These are phyloP conservation scores for Irpex sp. DNA, from an alignment of 1,284 basidiomycete genomes.

Conservation along the genomic window DNA sequence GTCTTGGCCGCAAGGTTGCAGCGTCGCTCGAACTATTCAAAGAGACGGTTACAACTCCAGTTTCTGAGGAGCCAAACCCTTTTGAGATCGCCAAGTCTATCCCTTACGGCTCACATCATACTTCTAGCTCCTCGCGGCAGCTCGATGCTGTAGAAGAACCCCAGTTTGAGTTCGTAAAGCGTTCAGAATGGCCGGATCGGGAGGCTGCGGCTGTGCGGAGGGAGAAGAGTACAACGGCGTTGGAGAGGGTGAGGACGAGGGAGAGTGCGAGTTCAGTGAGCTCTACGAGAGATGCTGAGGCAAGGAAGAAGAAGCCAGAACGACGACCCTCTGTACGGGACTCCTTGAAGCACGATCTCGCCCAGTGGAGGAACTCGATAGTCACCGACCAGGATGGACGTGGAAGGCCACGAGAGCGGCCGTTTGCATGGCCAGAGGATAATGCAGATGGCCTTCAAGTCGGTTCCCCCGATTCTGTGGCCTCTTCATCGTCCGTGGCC, in stretches of 20 bases:
- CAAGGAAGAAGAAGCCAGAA: conserved; percentile 31
- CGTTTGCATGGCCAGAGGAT: conserved; percentile 23
- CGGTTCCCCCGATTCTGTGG: conserved; percentile 23
- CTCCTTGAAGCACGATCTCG: conserved; percentile 37
- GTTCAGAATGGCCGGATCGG: conserved; percentile 77
- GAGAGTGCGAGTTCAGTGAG: conserved; percentile 36
- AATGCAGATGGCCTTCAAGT: conserved; percentile 12
- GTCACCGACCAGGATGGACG: conserved; percentile 37
- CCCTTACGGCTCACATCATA: conserved; percentile 32
- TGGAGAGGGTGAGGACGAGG: conserved; percentile 51
- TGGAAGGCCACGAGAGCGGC: conserved; percentile 55
- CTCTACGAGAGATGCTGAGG: conserved; percentile 31
- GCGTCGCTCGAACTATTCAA: conserved; percentile 77
- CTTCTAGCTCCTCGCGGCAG: conserved; percentile 41
- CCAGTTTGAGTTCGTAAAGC: conserved; percentile 75
- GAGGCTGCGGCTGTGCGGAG: conserved; percentile 63
- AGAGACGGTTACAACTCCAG: conserved; percentile 50
- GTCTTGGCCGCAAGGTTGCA: conserved; percentile 76
- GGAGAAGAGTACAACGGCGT: conserved; percentile 57
- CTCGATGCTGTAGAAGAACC: conserved; percentile 55
- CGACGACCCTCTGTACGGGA: conserved; percentile 37
- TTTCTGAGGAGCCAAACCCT: conserved; percentile 36
- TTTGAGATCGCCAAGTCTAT: conserved; percentile 25
- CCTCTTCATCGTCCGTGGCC: conserved; percentile 23
- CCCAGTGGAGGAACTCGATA: conserved; percentile 48